Percentiles rank a stretch among this genome's conserved stretches.
These are phyloP conservation scores for Bolboschoenus planiculmis DNA, from an alignment of 176 grass and related monocot genomes.

Conservation along the genomic window DNA sequence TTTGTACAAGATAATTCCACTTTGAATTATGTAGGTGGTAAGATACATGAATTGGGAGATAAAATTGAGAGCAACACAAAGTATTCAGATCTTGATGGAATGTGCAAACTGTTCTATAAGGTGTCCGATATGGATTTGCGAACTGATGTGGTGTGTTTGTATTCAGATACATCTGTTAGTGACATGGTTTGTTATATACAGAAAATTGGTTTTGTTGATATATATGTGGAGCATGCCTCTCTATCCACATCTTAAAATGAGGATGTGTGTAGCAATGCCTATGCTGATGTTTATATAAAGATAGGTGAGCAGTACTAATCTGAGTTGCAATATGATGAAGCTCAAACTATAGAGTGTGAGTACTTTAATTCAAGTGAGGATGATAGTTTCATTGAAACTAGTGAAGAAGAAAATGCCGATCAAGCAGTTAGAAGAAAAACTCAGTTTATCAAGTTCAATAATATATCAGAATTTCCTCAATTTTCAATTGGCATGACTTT, in stretches of 20 bases:
- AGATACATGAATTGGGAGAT: neutral
- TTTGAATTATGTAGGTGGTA: neutral
- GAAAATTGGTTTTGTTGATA: neutral
- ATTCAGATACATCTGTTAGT: neutral
- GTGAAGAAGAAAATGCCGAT: neutral
- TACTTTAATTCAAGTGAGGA: neutral
- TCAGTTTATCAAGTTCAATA: neutral
- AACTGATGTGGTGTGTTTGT: neutral
- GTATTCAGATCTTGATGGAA: neutral
- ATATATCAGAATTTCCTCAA: neutral
- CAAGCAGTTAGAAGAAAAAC: neutral
- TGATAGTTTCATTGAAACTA: neutral
- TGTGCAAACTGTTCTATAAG: neutral
- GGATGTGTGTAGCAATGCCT: no score
- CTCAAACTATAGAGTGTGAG: neutral
- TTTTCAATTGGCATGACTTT: neutral
- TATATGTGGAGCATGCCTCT: neutral
- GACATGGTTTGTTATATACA: neutral
- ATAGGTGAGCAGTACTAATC: neutral
- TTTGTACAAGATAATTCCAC: neutral
- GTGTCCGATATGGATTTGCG: neutral
- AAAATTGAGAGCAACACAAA: neutral
- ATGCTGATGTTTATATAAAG: no score
- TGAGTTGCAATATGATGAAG: neutral
- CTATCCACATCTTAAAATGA: neutral